Base-by-base conservation (phyloP, 331 rosid species). In the Cydonia oblonga region DNA sequence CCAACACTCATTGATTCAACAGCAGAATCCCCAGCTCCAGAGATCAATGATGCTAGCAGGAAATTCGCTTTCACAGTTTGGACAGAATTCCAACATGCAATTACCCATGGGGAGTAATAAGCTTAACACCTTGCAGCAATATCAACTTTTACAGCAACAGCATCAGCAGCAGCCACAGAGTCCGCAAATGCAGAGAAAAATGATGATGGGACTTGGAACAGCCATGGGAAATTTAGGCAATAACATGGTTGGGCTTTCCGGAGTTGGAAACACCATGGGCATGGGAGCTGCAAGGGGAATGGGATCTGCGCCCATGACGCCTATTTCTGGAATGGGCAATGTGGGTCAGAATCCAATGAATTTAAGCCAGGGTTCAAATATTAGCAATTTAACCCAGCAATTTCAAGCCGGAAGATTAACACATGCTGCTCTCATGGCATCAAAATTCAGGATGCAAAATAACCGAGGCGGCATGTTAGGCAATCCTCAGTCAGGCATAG, bases 131-230 rank as follows among this genome's bases (percentile, higher is more conserved):
- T 84, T 38, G 68, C 96, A 83, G 67, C 64, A 70, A 15, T 18
- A 7, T 23, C 74, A 56, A 16, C 23, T 70, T 15, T 56, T 14
- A 3, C 74, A 69, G 14, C 95, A 86, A 0, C 90, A 85, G 1
- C 81, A 77, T 0, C 83, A 75, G 7, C 91, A 87, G 3, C 92
- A 81, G 6, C 95, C 84, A 18, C 93, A 85, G 1, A 81, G 63
- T 60, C 83, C 91, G 9, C 97, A 85, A 75, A 46, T 91, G 86
- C 97, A 88, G 76, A 83, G 97, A 82, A 91, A 86, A 88, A 84
- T 91, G 88, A 78, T 90, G 78, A 81, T 91, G 92, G 98, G 97
- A 40, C 79, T 90, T 71, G 96, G 95, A 77, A 19, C 87, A 19
- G 70, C 90, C 79, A 76, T 87, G 81, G 75, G 86, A 62, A 85